A percentile compares a stretch with the other conserved stretches of the same genome.
Evolutionary conservation across 108 stramenopile species (phyloP).

Genomic region (Cyclotella baltica): DNA sequence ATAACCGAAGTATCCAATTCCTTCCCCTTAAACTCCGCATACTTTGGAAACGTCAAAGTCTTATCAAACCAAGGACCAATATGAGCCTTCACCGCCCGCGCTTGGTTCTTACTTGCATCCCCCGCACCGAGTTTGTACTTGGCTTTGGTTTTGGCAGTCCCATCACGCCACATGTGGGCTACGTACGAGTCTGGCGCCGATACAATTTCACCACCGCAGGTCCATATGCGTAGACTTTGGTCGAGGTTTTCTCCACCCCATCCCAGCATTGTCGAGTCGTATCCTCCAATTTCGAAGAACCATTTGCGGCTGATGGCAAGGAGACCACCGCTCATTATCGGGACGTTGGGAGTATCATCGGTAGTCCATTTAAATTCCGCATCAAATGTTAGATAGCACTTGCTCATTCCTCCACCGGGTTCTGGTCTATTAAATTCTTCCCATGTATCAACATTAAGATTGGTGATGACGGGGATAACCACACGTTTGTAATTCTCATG

Average conservation of each 20-base stretch:
- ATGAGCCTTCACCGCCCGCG: conserved; percentile 50
- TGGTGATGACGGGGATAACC: conserved; percentile 48
- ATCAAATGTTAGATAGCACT: conserved; percentile 55
- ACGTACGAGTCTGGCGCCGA: conserved; percentile 49
- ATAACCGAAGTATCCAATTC: conserved; percentile 47
- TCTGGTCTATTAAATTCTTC: conserved; percentile 37
- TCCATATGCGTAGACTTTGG: conserved; percentile 54
- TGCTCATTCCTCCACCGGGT: conserved; percentile 47
- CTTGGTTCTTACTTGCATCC: conserved; percentile 45
- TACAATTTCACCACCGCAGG: conserved; percentile 52
- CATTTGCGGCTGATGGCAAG: conserved; percentile 51
- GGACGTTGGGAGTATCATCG: conserved; percentile 43
- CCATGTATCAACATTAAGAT: conserved; percentile 51
- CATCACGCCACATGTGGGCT: conserved; percentile 53
- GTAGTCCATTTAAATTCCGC: conserved; percentile 55
- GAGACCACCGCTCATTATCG: conserved; percentile 53
- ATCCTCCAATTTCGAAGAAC: conserved; percentile 58
- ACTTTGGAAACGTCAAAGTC: conserved; percentile 46
- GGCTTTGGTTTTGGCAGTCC: conserved; percentile 39
- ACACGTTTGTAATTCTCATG: conserved; percentile 51
- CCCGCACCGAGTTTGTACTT: conserved; percentile 48
- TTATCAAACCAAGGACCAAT: conserved; percentile 48
- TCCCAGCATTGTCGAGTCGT: conserved; percentile 48
- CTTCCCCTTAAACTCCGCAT: conserved; percentile 21
- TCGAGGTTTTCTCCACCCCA: conserved; percentile 56